phyloP scores from a whole-genome alignment of 2,329 filamentous ascomycete genomes.

The Beauveria brongniartii region DNA sequence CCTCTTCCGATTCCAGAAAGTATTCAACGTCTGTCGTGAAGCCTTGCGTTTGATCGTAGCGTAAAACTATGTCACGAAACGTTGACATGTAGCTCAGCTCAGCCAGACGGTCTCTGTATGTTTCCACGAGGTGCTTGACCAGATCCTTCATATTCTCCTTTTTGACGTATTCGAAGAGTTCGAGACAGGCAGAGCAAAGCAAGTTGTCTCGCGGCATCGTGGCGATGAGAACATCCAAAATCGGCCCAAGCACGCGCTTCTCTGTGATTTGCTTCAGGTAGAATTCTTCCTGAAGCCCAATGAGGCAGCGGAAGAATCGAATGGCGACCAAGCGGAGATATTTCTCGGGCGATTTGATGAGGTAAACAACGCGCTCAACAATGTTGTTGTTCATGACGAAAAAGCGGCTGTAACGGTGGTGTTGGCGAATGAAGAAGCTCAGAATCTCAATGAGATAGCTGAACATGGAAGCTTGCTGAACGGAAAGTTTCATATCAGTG shows the following conservation, averaged over 20 bases:
- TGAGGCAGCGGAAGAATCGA: slow-evolving; percentile 84
- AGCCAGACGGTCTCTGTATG: slow-evolving; percentile 69
- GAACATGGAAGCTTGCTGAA: slow-evolving; percentile 84
- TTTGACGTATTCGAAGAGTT: slow-evolving; percentile 87
- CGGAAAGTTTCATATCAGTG: slow-evolving; percentile 61
- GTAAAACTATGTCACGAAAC: slow-evolving; percentile 66
- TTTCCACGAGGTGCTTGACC: slow-evolving; percentile 75
- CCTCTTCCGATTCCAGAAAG: slow-evolving; percentile 63
- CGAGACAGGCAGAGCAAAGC: slow-evolving; percentile 85
- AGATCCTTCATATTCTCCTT: slow-evolving; percentile 74
- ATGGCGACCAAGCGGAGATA: slow-evolving; percentile 85
- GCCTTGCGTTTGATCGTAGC: slow-evolving; percentile 71
- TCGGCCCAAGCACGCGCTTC: slow-evolving; percentile 72
- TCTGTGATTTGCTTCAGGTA: slow-evolving; percentile 80
- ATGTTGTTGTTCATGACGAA: slow-evolving; percentile 79
- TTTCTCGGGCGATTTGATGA: slow-evolving; percentile 79
- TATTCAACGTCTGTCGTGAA: slow-evolving; percentile 58
- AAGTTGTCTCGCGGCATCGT: slow-evolving; percentile 91
- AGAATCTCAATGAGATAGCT: slow-evolving; percentile 87
- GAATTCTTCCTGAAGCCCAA: slow-evolving; percentile 82
- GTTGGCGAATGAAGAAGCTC: slow-evolving; percentile 87
- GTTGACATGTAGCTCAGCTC: slow-evolving; percentile 75
- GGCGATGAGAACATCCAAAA: slow-evolving; percentile 73
- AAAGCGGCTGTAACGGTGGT: slow-evolving; percentile 76
- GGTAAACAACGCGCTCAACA: slow-evolving; percentile 69